These are phyloP conservation scores for Leishmania lainsoni DNA, from an alignment of 208 protist species.

Conservation along the genomic window DNA sequence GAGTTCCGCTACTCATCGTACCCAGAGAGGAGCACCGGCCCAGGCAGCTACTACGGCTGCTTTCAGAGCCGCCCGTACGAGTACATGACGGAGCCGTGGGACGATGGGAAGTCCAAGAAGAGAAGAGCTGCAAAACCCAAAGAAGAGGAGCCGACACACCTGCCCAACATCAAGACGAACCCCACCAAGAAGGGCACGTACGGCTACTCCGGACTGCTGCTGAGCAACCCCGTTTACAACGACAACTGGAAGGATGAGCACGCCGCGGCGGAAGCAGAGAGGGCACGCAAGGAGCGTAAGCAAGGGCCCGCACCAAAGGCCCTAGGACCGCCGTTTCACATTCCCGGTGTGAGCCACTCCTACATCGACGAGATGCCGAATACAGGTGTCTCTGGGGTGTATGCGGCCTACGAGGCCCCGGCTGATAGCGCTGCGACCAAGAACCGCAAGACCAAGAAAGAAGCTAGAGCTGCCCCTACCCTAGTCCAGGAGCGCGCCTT, in stretches of 20 bases:
- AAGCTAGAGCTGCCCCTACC: conserved; percentile 15
- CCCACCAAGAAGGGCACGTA: conserved; percentile 86
- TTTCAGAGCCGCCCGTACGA: conserved; percentile 77
- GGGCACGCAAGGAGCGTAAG: conserved; percentile 18
- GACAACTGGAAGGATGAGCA: conserved; percentile 59
- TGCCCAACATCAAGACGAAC: conserved; percentile 85
- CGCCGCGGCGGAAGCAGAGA: conserved; percentile 21
- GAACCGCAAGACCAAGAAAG: conserved; percentile 34
- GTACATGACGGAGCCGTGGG: conserved; percentile 74
- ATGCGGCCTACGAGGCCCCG: conserved; percentile 43
- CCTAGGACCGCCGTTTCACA: conserved; percentile 52
- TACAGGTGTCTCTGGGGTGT: conserved; percentile 79
- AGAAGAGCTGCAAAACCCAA: conserved; percentile 7
- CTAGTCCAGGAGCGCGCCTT: conserved; percentile 48
- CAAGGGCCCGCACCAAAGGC: conserved; percentile 17
- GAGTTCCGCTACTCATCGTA: conserved; percentile 78
- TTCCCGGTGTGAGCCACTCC: conserved; percentile 49
- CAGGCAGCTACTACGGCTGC: conserved; percentile 86
- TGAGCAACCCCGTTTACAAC: conserved; percentile 68
- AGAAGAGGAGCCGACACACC: conserved; percentile 28
- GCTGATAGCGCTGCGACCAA: conserved; percentile 30
- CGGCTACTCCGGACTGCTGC: conserved; percentile 65
- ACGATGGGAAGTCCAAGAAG: conserved; percentile 45
- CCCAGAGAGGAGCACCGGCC: conserved; percentile 73
- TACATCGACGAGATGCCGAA: conserved; percentile 77